Percentiles rank a stretch among this genome's conserved stretches.
Evolutionary conservation across 345 rosid genomes (phyloP).

Genomic region (Rhodamnia argentea): DNA sequence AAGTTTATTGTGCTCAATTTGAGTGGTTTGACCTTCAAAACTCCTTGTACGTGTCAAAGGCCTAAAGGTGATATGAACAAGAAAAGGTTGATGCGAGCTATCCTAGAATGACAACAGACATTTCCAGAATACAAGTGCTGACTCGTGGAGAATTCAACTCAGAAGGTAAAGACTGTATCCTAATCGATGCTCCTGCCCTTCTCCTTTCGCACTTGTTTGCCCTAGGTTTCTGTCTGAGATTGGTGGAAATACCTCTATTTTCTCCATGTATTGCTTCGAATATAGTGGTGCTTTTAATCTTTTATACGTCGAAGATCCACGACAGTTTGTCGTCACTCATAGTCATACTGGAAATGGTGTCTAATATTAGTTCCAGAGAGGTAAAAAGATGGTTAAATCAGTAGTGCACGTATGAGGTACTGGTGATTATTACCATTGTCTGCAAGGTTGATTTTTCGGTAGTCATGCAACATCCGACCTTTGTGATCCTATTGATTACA

Average conservation of each 20-base stretch:
- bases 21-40: neutral
- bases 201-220: neutral
- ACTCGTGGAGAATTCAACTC: neutral
- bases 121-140: neutral
- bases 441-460: neutral
- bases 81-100: neutral
- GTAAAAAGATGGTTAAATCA: neutral
- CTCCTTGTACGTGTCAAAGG: neutral
- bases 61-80: neutral
- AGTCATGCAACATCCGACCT: neutral
- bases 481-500: too few relatives aligned
- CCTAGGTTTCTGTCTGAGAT: neutral
- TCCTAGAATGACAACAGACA: neutral
- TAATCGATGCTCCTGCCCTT: neutral
- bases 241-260: neutral
- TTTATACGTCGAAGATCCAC: neutral
- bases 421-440: neutral
- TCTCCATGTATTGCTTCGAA: neutral
- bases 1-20: neutral
- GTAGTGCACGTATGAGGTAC: neutral
- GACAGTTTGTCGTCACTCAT: neutral
- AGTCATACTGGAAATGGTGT: neutral
- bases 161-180: neutral
- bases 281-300: neutral
- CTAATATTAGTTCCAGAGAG: neutral